Evolutionary conservation across 176 grass and related monocot genomes (phyloP).

Genomic region (Carex scoparia): DNA sequence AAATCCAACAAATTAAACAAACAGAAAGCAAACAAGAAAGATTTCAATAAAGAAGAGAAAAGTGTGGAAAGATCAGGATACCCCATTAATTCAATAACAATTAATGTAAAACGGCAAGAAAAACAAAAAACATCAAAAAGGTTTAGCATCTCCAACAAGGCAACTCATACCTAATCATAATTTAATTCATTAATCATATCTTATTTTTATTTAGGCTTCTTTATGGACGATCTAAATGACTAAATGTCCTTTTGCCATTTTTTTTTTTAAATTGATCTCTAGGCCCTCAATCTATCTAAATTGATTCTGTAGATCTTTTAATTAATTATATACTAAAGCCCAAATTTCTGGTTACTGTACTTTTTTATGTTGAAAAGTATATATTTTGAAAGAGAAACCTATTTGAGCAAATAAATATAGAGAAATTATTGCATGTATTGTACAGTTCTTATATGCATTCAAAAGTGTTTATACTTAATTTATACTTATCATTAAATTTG

Average conservation of each 20-base stretch:
- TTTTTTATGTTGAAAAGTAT: too few relatives aligned
- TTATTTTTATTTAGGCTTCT: background rate
- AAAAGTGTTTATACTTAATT: too few relatives aligned
- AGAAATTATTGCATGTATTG: too few relatives aligned
- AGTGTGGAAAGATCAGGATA: background rate
- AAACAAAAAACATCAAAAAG: conserved; percentile 7
- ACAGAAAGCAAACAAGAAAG: background rate
- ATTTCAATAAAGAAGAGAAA: background rate
- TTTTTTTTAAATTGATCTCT: background rate
- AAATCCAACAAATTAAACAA: background rate
- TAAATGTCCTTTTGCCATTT: background rate
- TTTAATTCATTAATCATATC: background rate
- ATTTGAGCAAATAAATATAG: too few relatives aligned
- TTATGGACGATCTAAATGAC: background rate
- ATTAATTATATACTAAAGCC: background rate
- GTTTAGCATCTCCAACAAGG: conserved; percentile 25
- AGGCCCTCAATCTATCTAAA: background rate
- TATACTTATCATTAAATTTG: too few relatives aligned
- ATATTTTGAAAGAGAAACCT: too few relatives aligned
- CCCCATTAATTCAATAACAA: background rate
- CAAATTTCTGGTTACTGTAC: background rate
- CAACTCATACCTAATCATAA: conserved; percentile 11
- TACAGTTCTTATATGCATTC: too few relatives aligned
- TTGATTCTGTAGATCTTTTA: background rate
- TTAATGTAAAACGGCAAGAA: background rate